Evolutionary conservation across 345 rosid species (phyloP), one percentile per base, ranked within the genome.

Genomic region (Hibiscus trionum): DNA sequence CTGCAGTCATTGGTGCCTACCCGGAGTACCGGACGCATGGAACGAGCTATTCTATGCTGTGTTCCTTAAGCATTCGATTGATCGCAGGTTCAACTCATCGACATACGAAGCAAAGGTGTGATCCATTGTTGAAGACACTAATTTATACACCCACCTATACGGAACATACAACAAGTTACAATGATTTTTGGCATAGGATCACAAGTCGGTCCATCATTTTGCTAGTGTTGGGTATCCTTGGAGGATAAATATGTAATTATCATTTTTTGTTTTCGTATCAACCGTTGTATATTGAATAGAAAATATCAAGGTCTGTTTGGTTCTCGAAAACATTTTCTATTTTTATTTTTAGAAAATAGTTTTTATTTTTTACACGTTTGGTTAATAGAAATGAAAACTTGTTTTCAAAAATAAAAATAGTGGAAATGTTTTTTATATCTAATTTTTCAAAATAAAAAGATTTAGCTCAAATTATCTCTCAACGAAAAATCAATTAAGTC

Each of bases 1-100:
- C 74, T 95, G 98, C 80, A 92, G 93, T 77, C 99, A 92, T 61
- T 95, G 97, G 99, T 95, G 94, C 83, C 88, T 95, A 53, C 99
- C 97, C 11, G 98, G 98, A 27, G 91, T 95, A 21, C 99, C 99
- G 0, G 99, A 92, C 73, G 72, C 92, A 4, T 92, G 97, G 99
- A 95, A 95, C 26, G 96, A 90, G 80, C 84, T 95, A 39, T 93
- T 88, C 15, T 89, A 85, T 44, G 84, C 93, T 1, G 37, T 87
- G 61, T 70, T 90, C 66, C 81, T 86, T 14, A 85, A 86, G 76
- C 91, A 63, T 10, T 84, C 80, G 17, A 72, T 77, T 16, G 26
- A 77, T 35, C 66, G 61, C 37, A 33, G 65, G 6, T 33, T 15
- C 53, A 81, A 83, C 61, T 56, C 61, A 27, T 66, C 78, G 39